Conservation (phyloP, 2,329 filamentous ascomycete genomes). For the Cercospora beticola region DNA sequence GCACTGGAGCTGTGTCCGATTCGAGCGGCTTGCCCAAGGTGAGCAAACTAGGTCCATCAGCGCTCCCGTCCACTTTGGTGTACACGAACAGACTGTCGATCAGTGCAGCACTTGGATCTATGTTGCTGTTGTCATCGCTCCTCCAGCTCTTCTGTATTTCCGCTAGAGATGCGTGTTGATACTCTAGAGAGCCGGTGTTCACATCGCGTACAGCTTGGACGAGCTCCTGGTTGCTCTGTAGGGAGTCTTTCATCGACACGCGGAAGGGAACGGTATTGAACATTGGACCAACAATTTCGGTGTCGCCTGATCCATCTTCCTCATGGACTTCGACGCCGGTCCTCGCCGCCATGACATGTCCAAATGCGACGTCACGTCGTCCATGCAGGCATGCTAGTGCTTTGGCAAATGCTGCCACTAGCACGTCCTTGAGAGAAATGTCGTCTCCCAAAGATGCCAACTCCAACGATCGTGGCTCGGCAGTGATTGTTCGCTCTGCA, state of each 20-base stretch:
- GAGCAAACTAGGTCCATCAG: neutral
- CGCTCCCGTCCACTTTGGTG: slow-evolving; percentile 7
- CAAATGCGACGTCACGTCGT: slow-evolving; percentile 20
- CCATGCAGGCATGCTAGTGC: slow-evolving; percentile 14
- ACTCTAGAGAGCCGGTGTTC: slow-evolving; percentile 15
- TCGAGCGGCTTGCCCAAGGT: slow-evolving; percentile 14
- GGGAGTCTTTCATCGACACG: slow-evolving; percentile 15
- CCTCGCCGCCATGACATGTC: slow-evolving; percentile 22
- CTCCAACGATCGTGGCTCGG: neutral
- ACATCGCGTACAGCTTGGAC: slow-evolving; percentile 9
- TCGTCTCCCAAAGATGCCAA: slow-evolving; percentile 12
- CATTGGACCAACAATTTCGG: slow-evolving; percentile 20
- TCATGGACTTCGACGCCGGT: neutral
- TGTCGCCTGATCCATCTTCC: neutral
- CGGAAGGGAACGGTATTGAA: slow-evolving; percentile 22
- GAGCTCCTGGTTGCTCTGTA: slow-evolving; percentile 15
- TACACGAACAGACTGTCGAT: slow-evolving; percentile 22
- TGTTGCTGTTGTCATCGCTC: neutral
- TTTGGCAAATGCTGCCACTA: slow-evolving; percentile 18
- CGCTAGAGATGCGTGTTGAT: slow-evolving; percentile 19
- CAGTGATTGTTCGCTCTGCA: neutral
- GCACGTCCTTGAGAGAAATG: slow-evolving; percentile 17
- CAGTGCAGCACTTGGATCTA: slow-evolving; percentile 8
- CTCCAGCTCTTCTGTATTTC: slow-evolving; percentile 21
- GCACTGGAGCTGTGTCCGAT: slow-evolving; percentile 18